Evolutionary conservation across 139 green algal species (phyloP), one percentile per base, ranked within the genome.

Genomic region (Tetraselmis chui): DNA sequence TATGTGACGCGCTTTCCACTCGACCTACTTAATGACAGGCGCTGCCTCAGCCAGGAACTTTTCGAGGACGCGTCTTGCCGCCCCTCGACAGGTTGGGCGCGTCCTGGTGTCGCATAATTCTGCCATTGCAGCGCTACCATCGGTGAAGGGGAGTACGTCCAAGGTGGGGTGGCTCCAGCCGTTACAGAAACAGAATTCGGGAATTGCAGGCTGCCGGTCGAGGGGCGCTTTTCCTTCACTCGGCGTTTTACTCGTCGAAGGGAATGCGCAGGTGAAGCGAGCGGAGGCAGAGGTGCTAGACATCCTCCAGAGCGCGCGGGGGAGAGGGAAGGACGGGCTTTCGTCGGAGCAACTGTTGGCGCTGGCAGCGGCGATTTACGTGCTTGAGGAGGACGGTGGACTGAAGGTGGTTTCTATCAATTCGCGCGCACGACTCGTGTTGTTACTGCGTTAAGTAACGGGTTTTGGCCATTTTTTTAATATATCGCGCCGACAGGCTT

Each of bases 251-350:
- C n/a, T n/a, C n/a, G n/a, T n/a, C n/a, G n/a, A n/a, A n/a, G n/a
- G n/a, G n/a, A n/a, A n/a, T n/a, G n/a, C n/a, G n/a, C n/a, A 67
- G 45, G 45, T 18, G 11, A 67, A 84, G 80, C 76, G 30, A 0
- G 83, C 83, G 23, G 77, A 89, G 79, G 45, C 79, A 25, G 59
- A 85, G 23, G 79, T 92, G 1, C 74, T 92, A 80, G 80, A 87
- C 0, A 81, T 79, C 2, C 30, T 94, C 1, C 29, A 84, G 18
- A 80, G 81, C 1, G 85, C 87, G 2, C 59, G 86, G 78, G 91
- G 92, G 2, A 82, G 93, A 25, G 93, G 93, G 30, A 92, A 92
- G 75, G 85, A 82, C 30, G 93, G 92, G 0, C 75, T 96, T 11
- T 79, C 28, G 29, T 23, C 80, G 0, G 84, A 90, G 29, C 85